Conservation (phyloP, 1,139 yeast species). For the Zygoascus sp. region DNA sequence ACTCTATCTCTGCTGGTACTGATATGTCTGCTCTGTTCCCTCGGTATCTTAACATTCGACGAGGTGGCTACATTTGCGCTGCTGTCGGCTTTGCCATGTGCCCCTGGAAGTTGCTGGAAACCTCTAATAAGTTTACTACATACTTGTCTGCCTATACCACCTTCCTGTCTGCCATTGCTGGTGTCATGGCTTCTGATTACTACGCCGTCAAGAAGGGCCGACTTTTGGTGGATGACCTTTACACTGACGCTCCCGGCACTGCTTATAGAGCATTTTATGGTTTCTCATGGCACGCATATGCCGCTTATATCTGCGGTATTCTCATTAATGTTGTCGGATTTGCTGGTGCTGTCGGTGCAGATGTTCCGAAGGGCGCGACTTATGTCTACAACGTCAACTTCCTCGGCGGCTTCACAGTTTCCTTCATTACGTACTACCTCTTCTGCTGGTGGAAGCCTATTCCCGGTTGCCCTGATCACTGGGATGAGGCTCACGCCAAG, state of each 20-base stretch:
- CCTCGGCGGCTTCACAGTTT: slow-evolving; percentile 64
- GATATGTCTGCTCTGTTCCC: slow-evolving; percentile 85
- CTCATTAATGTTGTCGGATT: slow-evolving; percentile 84
- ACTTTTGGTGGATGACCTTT: slow-evolving; percentile 60
- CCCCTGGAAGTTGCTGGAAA: slow-evolving; percentile 81
- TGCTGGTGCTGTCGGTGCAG: slow-evolving; percentile 69
- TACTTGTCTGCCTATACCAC: slow-evolving; percentile 83
- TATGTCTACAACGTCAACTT: slow-evolving; percentile 67
- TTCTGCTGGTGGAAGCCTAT: slow-evolving; percentile 56
- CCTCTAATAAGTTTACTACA: slow-evolving; percentile 74
- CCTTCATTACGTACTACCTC: slow-evolving; percentile 48
- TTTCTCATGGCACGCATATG: slow-evolving; percentile 62
- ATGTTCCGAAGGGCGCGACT: slow-evolving; percentile 76
- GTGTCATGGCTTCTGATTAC: slow-evolving; percentile 75
- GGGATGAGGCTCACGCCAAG: slow-evolving; percentile 57
- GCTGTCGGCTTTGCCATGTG: slow-evolving; percentile 69
- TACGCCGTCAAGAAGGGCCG: slow-evolving; percentile 66
- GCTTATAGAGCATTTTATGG: slow-evolving; percentile 62
- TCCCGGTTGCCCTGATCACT: slow-evolving; percentile 52
- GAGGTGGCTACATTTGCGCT: slow-evolving; percentile 81
- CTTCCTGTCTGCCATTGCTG: slow-evolving; percentile 81
- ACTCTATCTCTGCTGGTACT: slow-evolving; percentile 85
- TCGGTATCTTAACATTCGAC: slow-evolving; percentile 70
- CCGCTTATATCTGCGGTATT: slow-evolving; percentile 41
- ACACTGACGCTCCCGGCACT: slow-evolving; percentile 44